A percentile compares a stretch with the other conserved stretches of the same genome.
Evolutionary conservation across 192 early-diverging fungal species (phyloP).

Genomic region (Coemansia sp.): DNA sequence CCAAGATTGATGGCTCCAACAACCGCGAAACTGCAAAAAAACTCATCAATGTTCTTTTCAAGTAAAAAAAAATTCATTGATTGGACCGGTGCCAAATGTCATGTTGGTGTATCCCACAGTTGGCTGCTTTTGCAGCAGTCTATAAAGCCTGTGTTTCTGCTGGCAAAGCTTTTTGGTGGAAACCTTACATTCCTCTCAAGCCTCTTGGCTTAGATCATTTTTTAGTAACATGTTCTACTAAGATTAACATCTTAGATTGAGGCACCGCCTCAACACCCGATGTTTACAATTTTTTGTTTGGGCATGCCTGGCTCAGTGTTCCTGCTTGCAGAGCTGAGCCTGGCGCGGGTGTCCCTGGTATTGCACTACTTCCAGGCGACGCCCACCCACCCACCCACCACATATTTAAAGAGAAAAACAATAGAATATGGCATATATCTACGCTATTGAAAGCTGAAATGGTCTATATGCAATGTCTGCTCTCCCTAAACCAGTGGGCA

Average conservation of each 20-base stretch:
- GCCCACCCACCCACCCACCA: slow-evolving; percentile 21
- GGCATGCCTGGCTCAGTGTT: slow-evolving; percentile 23
- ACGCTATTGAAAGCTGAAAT: no score
- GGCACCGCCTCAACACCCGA: slow-evolving; percentile 20
- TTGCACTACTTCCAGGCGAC: slow-evolving; percentile 45
- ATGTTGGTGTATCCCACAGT: no score
- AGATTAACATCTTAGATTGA: slow-evolving; percentile 38
- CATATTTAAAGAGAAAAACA: slow-evolving; percentile 3
- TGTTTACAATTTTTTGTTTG: slow-evolving; percentile 43
- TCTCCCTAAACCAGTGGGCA: no score
- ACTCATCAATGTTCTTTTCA: not conserved
- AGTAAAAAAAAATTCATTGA: not conserved
- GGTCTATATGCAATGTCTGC: no score
- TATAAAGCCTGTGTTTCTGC: not conserved
- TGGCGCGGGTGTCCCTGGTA: slow-evolving; percentile 44
- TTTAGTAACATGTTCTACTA: slow-evolving; percentile 40
- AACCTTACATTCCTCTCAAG: slow-evolving; percentile 27
- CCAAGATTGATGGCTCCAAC: slow-evolving; percentile 27
- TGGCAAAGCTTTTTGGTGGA: slow-evolving; percentile 1
- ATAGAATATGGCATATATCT: not conserved
- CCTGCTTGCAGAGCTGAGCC: slow-evolving; percentile 40
- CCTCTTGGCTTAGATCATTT: slow-evolving; percentile 29
- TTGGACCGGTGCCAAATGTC: no score
- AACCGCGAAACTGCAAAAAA: slow-evolving; percentile 21
- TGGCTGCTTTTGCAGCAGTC: not conserved